Base-by-base conservation (phyloP, 257 asterid genomes). In the Parsonsia alboflavescens region DNA sequence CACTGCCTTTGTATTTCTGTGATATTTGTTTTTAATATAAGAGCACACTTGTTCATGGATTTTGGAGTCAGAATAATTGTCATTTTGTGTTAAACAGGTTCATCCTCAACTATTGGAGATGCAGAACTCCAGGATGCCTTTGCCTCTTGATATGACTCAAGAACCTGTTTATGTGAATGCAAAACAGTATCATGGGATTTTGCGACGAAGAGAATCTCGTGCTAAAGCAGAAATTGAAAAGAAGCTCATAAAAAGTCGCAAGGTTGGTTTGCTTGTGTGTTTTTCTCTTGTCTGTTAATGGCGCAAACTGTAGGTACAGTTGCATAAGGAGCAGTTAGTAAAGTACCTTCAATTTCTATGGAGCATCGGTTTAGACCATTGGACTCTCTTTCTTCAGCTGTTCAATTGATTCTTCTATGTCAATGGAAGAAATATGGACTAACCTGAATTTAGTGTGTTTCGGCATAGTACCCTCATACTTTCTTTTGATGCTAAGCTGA, bases 161-260 rank as follows among this genome's bases (percentile, higher is more conserved):
- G 97, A 91, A 78, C 98, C 98, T 30, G 96, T 93, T 36, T 93
- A 85, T 73, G 98, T 93, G 61, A 93, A 93, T 79, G 97, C 98
- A 46, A 93, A 93, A 87, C 97, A 93, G 79, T 93, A 93, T 73
- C 88, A 86, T 24, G 95, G 96, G 64, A 93, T 93, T 74, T 77
- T 93, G 81, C 82, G 97, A 36, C 85, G 98, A 79, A 82, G 98
- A 70, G 89, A 93, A 78, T 86, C 96, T 57, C 98, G 98, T 10
- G 97, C 97, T 63, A 93, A 93, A 85, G 96, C 96, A 0, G 98
- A 91, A 85, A 92, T 91, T 57, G 93, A 89, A 77, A 91, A 70
- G 85, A 93, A 93, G 84, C 70, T 89, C 74, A 88, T 93, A 24
- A 91, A 93, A 86, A 82, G 45, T 72, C 88, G 97, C 49, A 93